Percentiles rank a stretch among this genome's conserved stretches.
Conservation (phyloP, 768 basidiomycete genomes). For the Macrolepiota fuliginosa region DNA sequence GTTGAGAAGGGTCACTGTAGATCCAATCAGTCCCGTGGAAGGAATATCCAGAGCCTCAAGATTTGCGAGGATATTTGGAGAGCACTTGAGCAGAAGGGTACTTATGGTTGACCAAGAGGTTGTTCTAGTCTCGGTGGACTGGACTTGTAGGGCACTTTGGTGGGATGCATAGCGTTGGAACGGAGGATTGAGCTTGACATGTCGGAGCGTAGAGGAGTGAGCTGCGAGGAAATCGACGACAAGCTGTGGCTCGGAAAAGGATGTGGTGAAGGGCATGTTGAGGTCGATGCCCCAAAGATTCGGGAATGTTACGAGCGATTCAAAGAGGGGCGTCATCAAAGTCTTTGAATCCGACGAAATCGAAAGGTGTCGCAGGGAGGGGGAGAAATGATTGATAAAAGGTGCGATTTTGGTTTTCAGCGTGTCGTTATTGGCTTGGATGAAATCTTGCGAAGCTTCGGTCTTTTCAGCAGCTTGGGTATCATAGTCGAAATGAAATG, state of each 20-base stretch:
- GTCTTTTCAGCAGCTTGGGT: not conserved
- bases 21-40: not conserved
- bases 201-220: conserved; percentile 18
- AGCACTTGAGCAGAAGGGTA: not conserved
- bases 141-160: not conserved
- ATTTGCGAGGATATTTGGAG: not conserved
- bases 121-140: not conserved
- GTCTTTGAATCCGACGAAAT: conserved; percentile 28
- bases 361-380: conserved; percentile 25
- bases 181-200: conserved; percentile 21
- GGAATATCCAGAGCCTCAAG: not conserved
- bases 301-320: conserved; percentile 17
- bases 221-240: not conserved
- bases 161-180: not conserved
- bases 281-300: not conserved
- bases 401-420: not conserved
- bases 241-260: not conserved
- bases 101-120: not conserved
- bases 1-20: not conserved
- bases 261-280: not conserved
- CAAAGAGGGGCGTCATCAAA: conserved; percentile 17
- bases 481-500: not conserved
- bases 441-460: not conserved
- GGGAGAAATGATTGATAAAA: not conserved
- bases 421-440: not conserved